Evolutionary conservation across 306 rosid species (phyloP).

Genomic region (Vachellia collinsii): DNA sequence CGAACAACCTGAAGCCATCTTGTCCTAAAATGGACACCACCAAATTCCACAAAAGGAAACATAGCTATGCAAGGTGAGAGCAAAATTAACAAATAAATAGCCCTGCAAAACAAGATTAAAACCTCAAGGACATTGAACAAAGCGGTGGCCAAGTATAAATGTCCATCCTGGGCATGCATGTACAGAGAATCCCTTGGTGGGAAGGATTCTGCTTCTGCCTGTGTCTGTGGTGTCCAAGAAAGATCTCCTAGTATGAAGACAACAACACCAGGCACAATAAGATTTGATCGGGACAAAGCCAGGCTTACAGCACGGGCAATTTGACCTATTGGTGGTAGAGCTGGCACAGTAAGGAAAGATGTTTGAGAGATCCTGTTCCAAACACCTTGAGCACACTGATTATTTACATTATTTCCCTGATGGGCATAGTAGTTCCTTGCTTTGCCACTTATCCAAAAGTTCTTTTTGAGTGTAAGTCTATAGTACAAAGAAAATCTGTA

Average conservation of each 20-base stretch:
- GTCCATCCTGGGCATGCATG: slow-evolving; percentile 55
- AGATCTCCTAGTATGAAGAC: slow-evolving; percentile 61
- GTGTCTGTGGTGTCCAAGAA: slow-evolving; percentile 47
- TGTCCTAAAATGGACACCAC: slow-evolving; percentile 63
- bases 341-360: slow-evolving; percentile 49
- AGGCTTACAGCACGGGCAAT: slow-evolving; percentile 72
- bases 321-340: slow-evolving; percentile 55
- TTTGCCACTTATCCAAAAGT: slow-evolving; percentile 31
- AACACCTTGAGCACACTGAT: slow-evolving; percentile 52
- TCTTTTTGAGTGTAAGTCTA: slow-evolving; percentile 41
- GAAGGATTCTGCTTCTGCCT: slow-evolving; percentile 58
- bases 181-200: slow-evolving; percentile 48
- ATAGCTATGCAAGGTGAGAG: slow-evolving; percentile 71
- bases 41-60: slow-evolving; percentile 63
- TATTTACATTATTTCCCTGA: slow-evolving; percentile 41
- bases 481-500: slow-evolving; percentile 39
- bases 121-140: slow-evolving; percentile 55
- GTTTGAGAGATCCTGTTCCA: slow-evolving; percentile 61
- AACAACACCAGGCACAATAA: slow-evolving; percentile 63
- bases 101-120: slow-evolving; percentile 63
- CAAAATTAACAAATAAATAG: slow-evolving; percentile 59
- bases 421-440: slow-evolving; percentile 44
- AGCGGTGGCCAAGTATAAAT: slow-evolving; percentile 48
- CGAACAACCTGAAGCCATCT: slow-evolving; percentile 66
- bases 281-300: slow-evolving; percentile 68